A percentile compares a stretch with the other conserved stretches of the same genome.
Conservation (phyloP, 169 alveolate species). For the Ichthyophthirius multifiliis region DNA sequence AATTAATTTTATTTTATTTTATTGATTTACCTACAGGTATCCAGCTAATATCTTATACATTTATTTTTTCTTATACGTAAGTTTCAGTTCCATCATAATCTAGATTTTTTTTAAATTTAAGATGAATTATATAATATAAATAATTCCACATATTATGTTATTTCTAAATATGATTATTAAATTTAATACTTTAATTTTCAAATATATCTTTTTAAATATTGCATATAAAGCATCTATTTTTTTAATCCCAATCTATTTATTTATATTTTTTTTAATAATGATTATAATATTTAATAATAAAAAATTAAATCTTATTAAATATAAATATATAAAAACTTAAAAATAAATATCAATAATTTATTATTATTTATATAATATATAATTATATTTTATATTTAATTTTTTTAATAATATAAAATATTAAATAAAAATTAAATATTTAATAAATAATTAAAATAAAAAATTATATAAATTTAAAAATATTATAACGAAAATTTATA, state of each 20-base stretch:
- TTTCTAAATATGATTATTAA: conserved; percentile 25
- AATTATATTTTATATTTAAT: no score
- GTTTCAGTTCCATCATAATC: conserved; percentile 64
- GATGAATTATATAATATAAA: conserved; percentile 32
- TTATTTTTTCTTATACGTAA: conserved; percentile 32
- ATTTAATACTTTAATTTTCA: conserved; percentile 36
- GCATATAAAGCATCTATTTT: conserved; percentile 53
- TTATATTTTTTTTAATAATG: no score
- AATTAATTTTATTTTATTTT: no score
- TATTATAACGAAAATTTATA: no score
- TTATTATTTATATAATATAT: no score
- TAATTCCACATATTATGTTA: conserved; percentile 47
- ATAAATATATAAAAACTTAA: neutral
- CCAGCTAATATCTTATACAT: conserved; percentile 54
- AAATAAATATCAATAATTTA: no score
- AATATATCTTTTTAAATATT: conserved; percentile 22
- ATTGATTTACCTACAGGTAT: conserved; percentile 52
- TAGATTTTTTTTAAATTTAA: conserved; percentile 23
- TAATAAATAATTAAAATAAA: no score
- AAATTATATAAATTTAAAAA: no score
- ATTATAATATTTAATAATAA: no score
- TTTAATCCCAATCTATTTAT: conserved; percentile 31
- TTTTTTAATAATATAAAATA: no score
- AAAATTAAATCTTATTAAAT: neutral
- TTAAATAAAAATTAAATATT: no score